Base-by-base conservation (phyloP, 208 protist genomes). In the Crithidia fasciculata region DNA sequence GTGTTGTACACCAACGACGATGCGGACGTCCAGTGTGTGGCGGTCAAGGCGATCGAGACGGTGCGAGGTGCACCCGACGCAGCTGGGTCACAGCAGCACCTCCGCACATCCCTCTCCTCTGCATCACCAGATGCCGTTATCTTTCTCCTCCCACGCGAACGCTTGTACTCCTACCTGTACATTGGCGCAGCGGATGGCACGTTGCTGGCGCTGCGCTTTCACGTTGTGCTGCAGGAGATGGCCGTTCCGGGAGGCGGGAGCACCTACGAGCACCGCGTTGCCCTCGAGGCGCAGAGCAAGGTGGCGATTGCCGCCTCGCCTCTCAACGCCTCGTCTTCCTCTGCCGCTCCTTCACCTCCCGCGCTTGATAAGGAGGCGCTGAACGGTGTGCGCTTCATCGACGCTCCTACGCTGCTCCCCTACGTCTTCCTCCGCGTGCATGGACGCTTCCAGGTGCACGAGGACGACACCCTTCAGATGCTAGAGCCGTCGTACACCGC, bases 1-100 rank as follows among this genome's bases (percentile, higher is more conserved):
- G 69, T 74, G n/a, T 54, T 85, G 0, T 81, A 81, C 64, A 72
- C 64, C 0, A 81, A 85, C n/a, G 75, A 55, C 4, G 68, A 66
- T 1, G 56, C 55, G 8, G 45, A 49, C 39, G 47, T 81, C 7
- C 72, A 79, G n/a, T 76, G 76, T n/a, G 49, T 79, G 19, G 75
- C 76, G 13, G 74, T 81, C 44, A 69, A 74, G 52, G 52, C 72
- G 16, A 69, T 81, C 9, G 75, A 74, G 52, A 52, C 60, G 37
- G 63, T 70, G 15, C n/a, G 12, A 57, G 45, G 41, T 40, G 18
- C 45, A 2, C 0, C 54, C 28, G 10, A 13, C 37, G 5, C 12
- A 13, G 15, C 36, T 9, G 28, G 28, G 28, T 45, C 5, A 36
- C 5, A 44, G 18, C 53, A 67, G 52, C 54, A 28, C 0, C 28